Percentiles rank a stretch among this genome's conserved stretches.
phyloP scores from a whole-genome alignment of 2,329 filamentous ascomycete genomes.

The Plenodomus biglobosus region DNA sequence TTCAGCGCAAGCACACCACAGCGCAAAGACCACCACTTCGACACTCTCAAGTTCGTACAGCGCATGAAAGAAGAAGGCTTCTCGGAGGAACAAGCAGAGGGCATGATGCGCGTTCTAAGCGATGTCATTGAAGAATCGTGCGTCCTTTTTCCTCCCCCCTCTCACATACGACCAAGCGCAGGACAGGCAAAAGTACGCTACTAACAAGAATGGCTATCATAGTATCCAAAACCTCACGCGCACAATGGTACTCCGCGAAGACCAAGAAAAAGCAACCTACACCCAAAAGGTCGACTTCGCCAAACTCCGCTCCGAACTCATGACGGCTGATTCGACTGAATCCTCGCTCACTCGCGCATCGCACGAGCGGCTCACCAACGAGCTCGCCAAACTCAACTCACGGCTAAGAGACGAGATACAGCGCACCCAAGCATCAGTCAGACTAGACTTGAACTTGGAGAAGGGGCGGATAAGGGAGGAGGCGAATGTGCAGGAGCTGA shows the following conservation, averaged over 20 bases:
- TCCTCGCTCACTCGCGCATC: conserved; percentile 82
- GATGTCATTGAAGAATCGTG: conserved; percentile 95
- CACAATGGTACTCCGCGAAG: conserved; percentile 96
- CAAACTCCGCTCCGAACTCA: conserved; percentile 90
- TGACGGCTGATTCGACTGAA: conserved; percentile 90
- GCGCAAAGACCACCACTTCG: conserved; percentile 87
- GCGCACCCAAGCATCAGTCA: conserved; percentile 87
- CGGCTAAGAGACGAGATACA: conserved; percentile 91
- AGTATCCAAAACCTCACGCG: conserved; percentile 96
- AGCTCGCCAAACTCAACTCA: conserved; percentile 89
- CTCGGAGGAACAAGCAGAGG: conserved; percentile 89
- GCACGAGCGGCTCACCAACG: conserved; percentile 90
- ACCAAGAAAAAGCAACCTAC: conserved; percentile 76
- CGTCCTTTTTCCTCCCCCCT: conserved; percentile 6
- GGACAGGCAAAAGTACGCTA: background rate
- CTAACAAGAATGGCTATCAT: conserved; percentile 4
- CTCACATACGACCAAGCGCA: background rate
- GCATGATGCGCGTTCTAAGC: conserved; percentile 97
- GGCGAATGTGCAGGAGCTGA: conserved; percentile 92
- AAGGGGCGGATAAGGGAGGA: conserved; percentile 97
- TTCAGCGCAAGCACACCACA: conserved; percentile 70
- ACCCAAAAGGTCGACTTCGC: conserved; percentile 96
- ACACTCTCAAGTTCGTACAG: conserved; percentile 96
- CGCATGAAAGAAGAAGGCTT: conserved; percentile 87
- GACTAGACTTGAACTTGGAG: conserved; percentile 91